phyloP scores from a whole-genome alignment of 2,329 filamentous ascomycete genomes.

The Fulvia fulva region DNA sequence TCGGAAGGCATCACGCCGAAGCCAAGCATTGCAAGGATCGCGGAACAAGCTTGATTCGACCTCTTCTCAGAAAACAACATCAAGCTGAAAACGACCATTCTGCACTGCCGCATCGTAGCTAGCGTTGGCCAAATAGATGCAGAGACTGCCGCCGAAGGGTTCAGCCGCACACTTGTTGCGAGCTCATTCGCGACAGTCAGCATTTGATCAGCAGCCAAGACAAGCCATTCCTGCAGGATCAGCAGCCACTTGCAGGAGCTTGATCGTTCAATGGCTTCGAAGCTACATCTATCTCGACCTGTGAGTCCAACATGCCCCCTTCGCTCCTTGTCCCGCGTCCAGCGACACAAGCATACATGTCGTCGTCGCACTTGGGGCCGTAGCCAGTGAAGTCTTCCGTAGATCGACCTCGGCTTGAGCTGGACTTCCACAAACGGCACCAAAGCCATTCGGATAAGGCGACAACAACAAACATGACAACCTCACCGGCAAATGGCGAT shows the following conservation, averaged over 20 bases:
- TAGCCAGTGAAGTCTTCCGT: background rate
- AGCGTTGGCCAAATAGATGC: background rate
- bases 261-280: background rate
- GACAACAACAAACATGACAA: constrained; percentile 2
- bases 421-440: background rate
- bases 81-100: no score
- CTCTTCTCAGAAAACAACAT: background rate
- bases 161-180: background rate
- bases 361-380: background rate
- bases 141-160: background rate
- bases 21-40: background rate
- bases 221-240: background rate
- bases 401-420: no score
- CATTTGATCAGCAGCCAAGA: background rate
- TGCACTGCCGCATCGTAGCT: no score
- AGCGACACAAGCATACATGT: background rate
- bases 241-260: background rate
- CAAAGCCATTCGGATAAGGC: background rate
- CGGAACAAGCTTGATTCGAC: background rate
- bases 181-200: background rate
- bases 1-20: background rate
- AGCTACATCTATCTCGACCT: background rate
- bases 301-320: background rate
- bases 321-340: background rate
- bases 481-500: constrained; percentile 2